These are phyloP conservation scores for Verticillium albo-atrum DNA, from an alignment of 2,329 filamentous ascomycete species.

Conservation along the genomic window DNA sequence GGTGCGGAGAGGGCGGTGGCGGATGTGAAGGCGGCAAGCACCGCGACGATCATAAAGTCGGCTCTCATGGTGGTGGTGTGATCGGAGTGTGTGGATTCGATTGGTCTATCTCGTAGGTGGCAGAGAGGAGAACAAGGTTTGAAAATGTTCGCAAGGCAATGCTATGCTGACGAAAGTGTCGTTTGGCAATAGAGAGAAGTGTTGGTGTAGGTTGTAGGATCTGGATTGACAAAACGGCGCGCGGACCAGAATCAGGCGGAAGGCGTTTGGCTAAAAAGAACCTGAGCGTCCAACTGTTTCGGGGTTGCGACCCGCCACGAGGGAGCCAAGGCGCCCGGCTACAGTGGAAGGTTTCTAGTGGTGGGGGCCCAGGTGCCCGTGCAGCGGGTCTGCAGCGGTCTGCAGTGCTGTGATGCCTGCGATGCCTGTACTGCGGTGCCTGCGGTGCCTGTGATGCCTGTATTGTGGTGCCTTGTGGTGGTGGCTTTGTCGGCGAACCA, in stretches of 20 bases:
- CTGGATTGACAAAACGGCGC: not conserved
- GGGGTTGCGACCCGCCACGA: no score
- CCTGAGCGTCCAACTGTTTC: not conserved
- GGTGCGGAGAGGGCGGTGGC: constrained; percentile 12
- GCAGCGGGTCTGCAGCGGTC: no score
- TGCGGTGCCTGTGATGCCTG: not conserved
- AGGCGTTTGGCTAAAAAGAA: not conserved
- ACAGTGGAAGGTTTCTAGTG: not conserved
- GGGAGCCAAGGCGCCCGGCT: not conserved
- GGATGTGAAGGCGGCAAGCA: constrained; percentile 18
- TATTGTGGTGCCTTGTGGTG: not conserved
- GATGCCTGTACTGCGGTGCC: not conserved
- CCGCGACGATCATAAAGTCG: constrained; percentile 21
- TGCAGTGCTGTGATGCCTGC: no score
- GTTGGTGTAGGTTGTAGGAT: not conserved
- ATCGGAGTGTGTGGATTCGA: not conserved
- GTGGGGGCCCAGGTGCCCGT: not conserved
- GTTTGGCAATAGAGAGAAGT: no score
- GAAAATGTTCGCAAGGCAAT: not conserved
- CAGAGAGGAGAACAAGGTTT: no score
- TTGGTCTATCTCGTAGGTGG: no score
- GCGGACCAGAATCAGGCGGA: not conserved
- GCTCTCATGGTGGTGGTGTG: constrained; percentile 23
- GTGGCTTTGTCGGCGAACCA: no score
- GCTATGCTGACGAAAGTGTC: not conserved